Evolutionary conservation across 1,284 basidiomycete genomes (phyloP).

Genomic region (Melampsora medusae): DNA sequence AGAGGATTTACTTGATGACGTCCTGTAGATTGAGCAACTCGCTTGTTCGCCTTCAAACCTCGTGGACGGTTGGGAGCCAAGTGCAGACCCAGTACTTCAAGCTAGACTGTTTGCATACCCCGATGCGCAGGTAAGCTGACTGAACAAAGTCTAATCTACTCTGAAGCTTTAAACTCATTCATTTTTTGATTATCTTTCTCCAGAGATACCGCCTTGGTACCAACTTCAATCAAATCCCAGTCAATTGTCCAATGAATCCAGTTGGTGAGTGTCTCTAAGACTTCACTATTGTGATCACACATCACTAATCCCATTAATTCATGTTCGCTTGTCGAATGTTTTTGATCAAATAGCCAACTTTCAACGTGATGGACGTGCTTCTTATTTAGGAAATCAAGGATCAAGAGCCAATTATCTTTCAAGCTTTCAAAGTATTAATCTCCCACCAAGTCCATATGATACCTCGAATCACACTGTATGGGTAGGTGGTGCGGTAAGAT

Average conservation of each 20-base stretch:
- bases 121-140: conserved; percentile 77
- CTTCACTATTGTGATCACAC: background rate
- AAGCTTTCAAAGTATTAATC: conserved; percentile 24
- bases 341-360: conserved; percentile 66
- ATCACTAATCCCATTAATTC: background rate
- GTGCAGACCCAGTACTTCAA: conserved; percentile 85
- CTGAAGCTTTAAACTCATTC: background rate
- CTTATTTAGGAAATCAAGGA: conserved; percentile 67
- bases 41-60: conserved; percentile 84
- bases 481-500: conserved; percentile 28
- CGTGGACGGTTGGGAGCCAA: conserved; percentile 81
- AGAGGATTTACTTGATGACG: background rate
- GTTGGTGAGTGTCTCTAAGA: conserved; percentile 48
- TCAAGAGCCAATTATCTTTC: conserved; percentile 64
- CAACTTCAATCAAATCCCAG: conserved; percentile 85
- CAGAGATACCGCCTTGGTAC: conserved; percentile 63
- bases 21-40: conserved; percentile 57
- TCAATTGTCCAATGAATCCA: conserved; percentile 73
- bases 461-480: conserved; percentile 33
- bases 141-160: no score
- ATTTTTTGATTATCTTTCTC: conserved; percentile 14
- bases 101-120: conserved; percentile 92
- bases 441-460: conserved; percentile 36
- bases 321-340: background rate
- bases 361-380: conserved; percentile 61